A percentile compares a stretch with the other conserved stretches of the same genome.
phyloP scores from a whole-genome alignment of 768 basidiomycete species.

The Symmetrospora coprosmae region DNA sequence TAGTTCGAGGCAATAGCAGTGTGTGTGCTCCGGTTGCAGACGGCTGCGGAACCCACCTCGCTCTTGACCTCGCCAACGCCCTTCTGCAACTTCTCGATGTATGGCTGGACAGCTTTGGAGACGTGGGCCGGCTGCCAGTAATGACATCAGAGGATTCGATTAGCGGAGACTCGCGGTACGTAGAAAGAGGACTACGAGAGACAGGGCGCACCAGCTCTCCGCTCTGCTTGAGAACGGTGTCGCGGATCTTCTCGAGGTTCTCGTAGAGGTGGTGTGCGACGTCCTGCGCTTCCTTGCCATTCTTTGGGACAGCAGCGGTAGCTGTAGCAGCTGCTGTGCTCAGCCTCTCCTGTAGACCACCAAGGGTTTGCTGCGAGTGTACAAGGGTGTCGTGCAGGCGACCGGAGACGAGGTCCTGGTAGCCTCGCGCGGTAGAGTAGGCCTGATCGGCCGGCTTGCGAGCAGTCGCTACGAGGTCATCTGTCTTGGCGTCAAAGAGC shows the following conservation, averaged over 20 bases:
- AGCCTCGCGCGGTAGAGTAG: slow-evolving; percentile 3
- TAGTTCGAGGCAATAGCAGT: too few relatives aligned
- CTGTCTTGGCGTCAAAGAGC: slow-evolving; percentile 11
- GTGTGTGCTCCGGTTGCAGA: too few relatives aligned
- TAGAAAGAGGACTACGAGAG: background rate
- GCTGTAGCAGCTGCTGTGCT: slow-evolving; percentile 2
- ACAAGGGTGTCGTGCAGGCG: slow-evolving; percentile 16
- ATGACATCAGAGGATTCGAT: too few relatives aligned
- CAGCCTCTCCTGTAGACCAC: background rate
- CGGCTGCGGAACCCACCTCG: slow-evolving; percentile 7
- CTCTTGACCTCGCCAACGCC: slow-evolving; percentile 14
- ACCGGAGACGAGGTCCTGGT: slow-evolving; percentile 6
- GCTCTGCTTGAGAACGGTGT: slow-evolving; percentile 9
- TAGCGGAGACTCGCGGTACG: too few relatives aligned
- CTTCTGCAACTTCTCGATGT: slow-evolving; percentile 16
- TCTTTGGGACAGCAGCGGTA: slow-evolving; percentile 1
- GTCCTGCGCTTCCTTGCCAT: slow-evolving; percentile 17
- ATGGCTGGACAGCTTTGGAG: slow-evolving; percentile 18
- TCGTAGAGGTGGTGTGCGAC: background rate
- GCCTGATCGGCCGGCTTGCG: slow-evolving; percentile 17
- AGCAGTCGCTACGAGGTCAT: slow-evolving; percentile 8
- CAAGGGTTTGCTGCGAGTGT: background rate
- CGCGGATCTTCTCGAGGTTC: background rate
- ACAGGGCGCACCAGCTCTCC: slow-evolving; percentile 7
- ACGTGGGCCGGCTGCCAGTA: slow-evolving; percentile 10